A percentile compares a stretch with the other conserved stretches of the same genome.
These are phyloP conservation scores for Penicillium sp. DNA, from an alignment of 2,329 filamentous ascomycete genomes.

Conservation along the genomic window DNA sequence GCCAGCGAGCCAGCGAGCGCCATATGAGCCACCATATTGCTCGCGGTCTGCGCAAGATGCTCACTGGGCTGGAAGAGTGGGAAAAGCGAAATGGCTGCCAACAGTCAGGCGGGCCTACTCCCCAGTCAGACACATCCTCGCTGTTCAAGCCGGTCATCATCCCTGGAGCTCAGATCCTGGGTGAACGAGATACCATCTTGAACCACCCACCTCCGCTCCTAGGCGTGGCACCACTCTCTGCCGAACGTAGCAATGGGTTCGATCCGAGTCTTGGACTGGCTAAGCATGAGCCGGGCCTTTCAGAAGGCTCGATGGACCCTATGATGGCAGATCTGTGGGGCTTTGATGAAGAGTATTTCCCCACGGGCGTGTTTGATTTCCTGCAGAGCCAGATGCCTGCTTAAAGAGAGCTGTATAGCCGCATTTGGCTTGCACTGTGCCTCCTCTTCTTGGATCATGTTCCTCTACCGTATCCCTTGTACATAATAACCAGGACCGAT, in stretches of 20 bases:
- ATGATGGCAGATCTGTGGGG: constrained; percentile 47
- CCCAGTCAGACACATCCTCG: constrained; percentile 30
- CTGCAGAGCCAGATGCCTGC: constrained; percentile 46
- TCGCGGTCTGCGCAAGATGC: constrained; percentile 43
- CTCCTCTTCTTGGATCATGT: neutral
- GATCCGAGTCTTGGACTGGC: constrained; percentile 15
- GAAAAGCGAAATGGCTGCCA: constrained; percentile 36
- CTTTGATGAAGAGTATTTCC: constrained; percentile 46
- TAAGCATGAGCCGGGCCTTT: constrained; percentile 36
- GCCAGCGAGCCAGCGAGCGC: constrained; percentile 43
- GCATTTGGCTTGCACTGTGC: neutral
- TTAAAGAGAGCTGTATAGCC: constrained; percentile 18
- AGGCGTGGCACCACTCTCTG: constrained; percentile 42
- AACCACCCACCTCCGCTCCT: constrained; percentile 40
- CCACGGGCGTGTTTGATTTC: constrained; percentile 46
- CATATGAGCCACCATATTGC: constrained; percentile 45
- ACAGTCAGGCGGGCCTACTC: constrained; percentile 23
- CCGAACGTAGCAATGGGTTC: constrained; percentile 39
- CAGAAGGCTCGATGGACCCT: constrained; percentile 41
- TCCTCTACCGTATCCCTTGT: constrained; percentile 12
- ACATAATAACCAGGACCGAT: constrained; percentile 17
- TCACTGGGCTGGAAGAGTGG: constrained; percentile 44
- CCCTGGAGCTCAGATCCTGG: constrained; percentile 40
- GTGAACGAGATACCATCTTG: constrained; percentile 40
- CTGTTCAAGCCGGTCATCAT: constrained; percentile 42